phyloP scores from a whole-genome alignment of 257 asterid genomes.

The Jaltomata sinuosa region DNA sequence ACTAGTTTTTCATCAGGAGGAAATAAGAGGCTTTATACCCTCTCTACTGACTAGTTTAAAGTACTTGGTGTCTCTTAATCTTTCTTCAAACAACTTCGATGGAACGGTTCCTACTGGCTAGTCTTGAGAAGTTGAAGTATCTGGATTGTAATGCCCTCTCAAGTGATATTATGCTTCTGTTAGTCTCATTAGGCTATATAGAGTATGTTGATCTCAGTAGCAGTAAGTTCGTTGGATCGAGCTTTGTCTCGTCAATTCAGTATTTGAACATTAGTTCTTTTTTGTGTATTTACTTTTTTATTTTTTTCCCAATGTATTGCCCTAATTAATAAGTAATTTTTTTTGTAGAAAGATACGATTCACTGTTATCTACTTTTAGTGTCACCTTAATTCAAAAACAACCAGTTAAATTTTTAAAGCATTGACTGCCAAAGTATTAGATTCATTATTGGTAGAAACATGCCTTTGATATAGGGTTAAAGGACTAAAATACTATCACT shows the following conservation, averaged over 20 bases:
- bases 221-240: conserved; percentile 47
- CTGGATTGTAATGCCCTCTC: conserved; percentile 46
- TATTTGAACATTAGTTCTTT: conserved; percentile 46
- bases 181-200: conserved; percentile 43
- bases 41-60: conserved; percentile 20
- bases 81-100: conserved; percentile 32
- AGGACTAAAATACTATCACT: too few species aligned
- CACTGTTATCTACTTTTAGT: too few species aligned
- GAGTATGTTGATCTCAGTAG: conserved; percentile 53
- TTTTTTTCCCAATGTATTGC: too few species aligned
- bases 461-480: too few species aligned
- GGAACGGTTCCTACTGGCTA: conserved; percentile 40
- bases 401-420: too few species aligned
- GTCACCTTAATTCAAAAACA: too few species aligned
- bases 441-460: too few species aligned
- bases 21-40: too few species aligned
- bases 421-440: too few species aligned
- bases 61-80: conserved; percentile 27
- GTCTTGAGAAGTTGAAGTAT: conserved; percentile 34
- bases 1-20: not conserved
- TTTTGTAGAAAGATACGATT: too few species aligned
- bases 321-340: too few species aligned
- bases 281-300: too few species aligned
- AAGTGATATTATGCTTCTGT: conserved; percentile 48
- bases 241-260: conserved; percentile 44